Percentiles rank a stretch among this genome's conserved stretches.
phyloP scores from a whole-genome alignment of 2,329 filamentous ascomycete genomes.

The Penicillium sp. region DNA sequence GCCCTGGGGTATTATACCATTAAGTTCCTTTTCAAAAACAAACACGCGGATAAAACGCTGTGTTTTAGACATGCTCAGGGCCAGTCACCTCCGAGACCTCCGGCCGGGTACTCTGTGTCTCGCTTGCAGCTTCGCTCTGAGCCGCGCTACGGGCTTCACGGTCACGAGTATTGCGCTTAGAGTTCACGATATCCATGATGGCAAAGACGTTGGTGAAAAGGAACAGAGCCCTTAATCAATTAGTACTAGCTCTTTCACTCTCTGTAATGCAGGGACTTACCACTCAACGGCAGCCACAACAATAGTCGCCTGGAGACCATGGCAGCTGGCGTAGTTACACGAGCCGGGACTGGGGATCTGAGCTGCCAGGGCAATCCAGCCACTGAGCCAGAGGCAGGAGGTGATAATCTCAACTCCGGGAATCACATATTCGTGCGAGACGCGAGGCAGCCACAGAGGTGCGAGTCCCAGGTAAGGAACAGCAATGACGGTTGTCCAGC shows the following conservation, averaged over 20 bases:
- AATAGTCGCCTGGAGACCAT: conserved; percentile 20
- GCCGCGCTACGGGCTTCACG: conserved; percentile 2
- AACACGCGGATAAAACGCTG: background rate
- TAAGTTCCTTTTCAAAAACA: background rate
- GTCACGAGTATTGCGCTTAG: conserved; percentile 12
- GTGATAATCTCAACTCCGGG: conserved; percentile 21
- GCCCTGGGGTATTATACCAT: background rate
- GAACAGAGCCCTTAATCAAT: conserved; percentile 20
- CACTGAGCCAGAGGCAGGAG: conserved; percentile 20
- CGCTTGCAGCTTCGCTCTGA: background rate
- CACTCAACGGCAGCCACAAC: conserved; percentile 23
- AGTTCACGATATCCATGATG: conserved; percentile 20
- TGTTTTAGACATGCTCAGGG: conserved; percentile 1
- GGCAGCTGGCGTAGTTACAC: conserved; percentile 18
- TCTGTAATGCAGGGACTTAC: conserved; percentile 7
- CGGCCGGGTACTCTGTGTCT: background rate
- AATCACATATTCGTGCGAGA: conserved; percentile 23
- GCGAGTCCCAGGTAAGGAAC: conserved; percentile 26
- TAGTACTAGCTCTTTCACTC: background rate
- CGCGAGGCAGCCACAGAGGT: conserved; percentile 19
- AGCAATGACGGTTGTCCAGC: conserved; percentile 23
- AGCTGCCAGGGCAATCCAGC: conserved; percentile 23
- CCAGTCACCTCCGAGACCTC: conserved; percentile 7
- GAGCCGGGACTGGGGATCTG: conserved; percentile 17
- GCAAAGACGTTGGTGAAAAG: conserved; percentile 22